Evolutionary conservation across 352 stramenopile species (phyloP).

Genomic region (Thalassiosira hispida): DNA sequence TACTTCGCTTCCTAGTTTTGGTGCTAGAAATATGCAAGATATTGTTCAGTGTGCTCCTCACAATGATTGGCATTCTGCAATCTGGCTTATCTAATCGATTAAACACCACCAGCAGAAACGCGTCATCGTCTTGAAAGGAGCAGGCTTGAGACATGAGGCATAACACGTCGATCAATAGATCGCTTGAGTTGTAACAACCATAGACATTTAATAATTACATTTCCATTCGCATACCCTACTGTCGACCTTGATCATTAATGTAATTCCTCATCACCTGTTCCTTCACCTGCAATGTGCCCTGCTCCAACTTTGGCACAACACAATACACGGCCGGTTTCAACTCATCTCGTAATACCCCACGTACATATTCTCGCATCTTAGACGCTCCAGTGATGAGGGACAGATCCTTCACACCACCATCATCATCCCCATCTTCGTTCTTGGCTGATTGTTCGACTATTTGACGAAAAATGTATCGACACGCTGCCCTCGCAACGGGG

Average conservation of each 20-base stretch:
- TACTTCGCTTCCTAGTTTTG: no score
- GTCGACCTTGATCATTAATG: constrained; percentile 29
- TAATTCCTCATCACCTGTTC: constrained; percentile 53
- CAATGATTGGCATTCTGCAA: no score
- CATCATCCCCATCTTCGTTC: constrained; percentile 31
- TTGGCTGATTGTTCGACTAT: constrained; percentile 9
- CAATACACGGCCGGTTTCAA: constrained; percentile 68
- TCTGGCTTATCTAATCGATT: no score
- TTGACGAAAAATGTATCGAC: constrained; percentile 66
- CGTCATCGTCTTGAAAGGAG: no score
- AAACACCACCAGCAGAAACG: no score
- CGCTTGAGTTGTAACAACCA: no score
- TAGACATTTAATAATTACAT: no score
- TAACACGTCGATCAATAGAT: no score
- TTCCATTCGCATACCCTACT: no score
- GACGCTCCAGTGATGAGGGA: constrained; percentile 78
- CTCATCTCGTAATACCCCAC: constrained; percentile 63
- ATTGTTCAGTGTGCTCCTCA: no score
- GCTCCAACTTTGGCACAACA: constrained; percentile 54
- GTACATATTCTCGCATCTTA: constrained; percentile 68
- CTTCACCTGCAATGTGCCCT: constrained; percentile 68
- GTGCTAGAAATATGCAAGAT: no score
- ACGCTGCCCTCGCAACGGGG: constrained; percentile 68
- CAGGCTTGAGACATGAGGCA: no score
- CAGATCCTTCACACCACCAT: constrained; percentile 58